Conservation (phyloP, 73 alveolate genomes). For the Tetrahymena malaccensis region DNA sequence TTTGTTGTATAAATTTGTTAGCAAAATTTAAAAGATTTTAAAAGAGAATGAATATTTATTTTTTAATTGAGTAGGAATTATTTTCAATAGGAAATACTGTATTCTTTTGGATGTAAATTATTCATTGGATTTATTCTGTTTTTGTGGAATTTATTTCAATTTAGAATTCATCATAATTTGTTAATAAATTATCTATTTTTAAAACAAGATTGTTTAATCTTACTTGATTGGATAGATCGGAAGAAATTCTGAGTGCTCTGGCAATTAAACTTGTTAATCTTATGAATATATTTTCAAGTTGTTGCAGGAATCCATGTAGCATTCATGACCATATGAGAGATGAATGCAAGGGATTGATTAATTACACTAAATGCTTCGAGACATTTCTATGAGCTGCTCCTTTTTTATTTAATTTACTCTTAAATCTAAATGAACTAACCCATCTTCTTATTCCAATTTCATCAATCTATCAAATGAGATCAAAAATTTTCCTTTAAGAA, state of each 20-base stretch:
- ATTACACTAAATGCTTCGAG: neutral
- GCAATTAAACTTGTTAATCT: neutral
- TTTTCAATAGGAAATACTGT: too few species aligned
- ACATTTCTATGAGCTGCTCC: neutral
- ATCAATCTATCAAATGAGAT: neutral
- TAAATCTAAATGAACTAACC: neutral
- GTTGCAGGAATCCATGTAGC: neutral
- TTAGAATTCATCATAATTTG: too few species aligned
- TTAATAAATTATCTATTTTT: too few species aligned
- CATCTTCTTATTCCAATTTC: neutral
- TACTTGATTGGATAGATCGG: neutral
- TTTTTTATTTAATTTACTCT: neutral
- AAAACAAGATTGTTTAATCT: too few species aligned
- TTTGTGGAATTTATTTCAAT: too few species aligned
- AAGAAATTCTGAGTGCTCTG: neutral
- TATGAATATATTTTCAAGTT: neutral
- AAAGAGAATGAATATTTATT: too few species aligned
- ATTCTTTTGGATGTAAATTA: too few species aligned
- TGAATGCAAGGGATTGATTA: neutral
- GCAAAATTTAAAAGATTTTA: too few species aligned
- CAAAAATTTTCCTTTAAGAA: neutral
- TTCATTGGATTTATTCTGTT: too few species aligned
- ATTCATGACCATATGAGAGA: neutral
- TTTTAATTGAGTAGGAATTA: too few species aligned
- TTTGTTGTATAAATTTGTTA: too few species aligned